A percentile compares a stretch with the other conserved stretches of the same genome.
These are phyloP conservation scores for Xylaria sp. DNA, from an alignment of 2,329 filamentous ascomycete genomes.

Conservation along the genomic window DNA sequence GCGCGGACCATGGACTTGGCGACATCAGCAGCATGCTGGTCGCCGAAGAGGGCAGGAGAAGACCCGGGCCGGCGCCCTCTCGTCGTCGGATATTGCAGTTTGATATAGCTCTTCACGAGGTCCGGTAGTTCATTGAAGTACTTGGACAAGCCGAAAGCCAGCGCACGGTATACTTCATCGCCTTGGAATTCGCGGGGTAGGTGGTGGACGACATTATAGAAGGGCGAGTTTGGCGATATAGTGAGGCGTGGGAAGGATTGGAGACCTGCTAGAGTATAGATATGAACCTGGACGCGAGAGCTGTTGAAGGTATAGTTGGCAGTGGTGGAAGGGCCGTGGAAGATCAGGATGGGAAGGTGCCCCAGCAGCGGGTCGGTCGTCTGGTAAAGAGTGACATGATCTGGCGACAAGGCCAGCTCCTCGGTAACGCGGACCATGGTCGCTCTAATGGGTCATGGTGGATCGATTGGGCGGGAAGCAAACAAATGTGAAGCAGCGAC, in stretches of 20 bases:
- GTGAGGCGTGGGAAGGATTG: constrained; percentile 91
- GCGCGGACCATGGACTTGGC: constrained; percentile 85
- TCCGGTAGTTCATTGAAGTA: constrained; percentile 91
- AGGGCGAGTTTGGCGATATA: constrained; percentile 89
- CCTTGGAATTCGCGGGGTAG: constrained; percentile 94
- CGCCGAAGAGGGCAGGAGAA: constrained; percentile 78
- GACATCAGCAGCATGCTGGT: constrained; percentile 91
- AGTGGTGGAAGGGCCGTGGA: constrained; percentile 91
- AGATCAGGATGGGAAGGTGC: constrained; percentile 84
- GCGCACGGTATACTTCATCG: constrained; percentile 88
- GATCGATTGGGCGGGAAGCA: constrained; percentile 36
- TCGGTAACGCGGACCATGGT: constrained; percentile 86
- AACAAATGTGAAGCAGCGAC: constrained; percentile 36
- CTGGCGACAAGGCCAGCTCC: constrained; percentile 80
- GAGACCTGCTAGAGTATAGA: constrained; percentile 89
- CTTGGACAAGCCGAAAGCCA: constrained; percentile 92
- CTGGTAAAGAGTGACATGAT: constrained; percentile 88
- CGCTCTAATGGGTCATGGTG: constrained; percentile 57
- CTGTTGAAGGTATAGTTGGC: constrained; percentile 87
- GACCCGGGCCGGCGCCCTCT: constrained; percentile 69
- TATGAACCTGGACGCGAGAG: constrained; percentile 93
- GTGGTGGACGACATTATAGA: constrained; percentile 89
- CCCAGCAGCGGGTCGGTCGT: constrained; percentile 85
- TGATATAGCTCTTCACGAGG: constrained; percentile 77
- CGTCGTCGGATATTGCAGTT: constrained; percentile 63